These are phyloP conservation scores for Nemophila menziesii DNA, from an alignment of 257 asterid genomes.

Conservation along the genomic window DNA sequence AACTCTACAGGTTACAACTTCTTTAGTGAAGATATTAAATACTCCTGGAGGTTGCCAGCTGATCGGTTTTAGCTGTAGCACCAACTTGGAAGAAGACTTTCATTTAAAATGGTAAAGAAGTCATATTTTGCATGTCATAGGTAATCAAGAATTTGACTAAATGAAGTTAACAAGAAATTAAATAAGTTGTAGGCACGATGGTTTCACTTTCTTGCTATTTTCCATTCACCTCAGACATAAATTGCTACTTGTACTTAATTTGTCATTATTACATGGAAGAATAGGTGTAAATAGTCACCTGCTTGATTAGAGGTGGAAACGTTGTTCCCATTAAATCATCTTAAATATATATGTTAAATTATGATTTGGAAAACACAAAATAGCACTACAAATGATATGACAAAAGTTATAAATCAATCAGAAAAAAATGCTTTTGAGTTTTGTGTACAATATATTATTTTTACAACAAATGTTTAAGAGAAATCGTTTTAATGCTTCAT, in stretches of 20 bases:
- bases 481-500: background rate
- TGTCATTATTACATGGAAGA: background rate
- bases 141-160: constrained; percentile 13
- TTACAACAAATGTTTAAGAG: background rate
- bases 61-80: constrained; percentile 4
- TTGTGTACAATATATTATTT: too few species aligned
- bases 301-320: background rate
- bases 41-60: constrained; percentile 12
- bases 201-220: constrained; percentile 4
- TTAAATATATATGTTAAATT: too few species aligned
- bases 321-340: background rate
- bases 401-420: background rate
- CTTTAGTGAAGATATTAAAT: constrained; percentile 16
- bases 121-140: constrained; percentile 12
- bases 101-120: constrained; percentile 5
- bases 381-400: background rate
- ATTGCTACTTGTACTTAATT: constrained; percentile 3
- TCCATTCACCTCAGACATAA: background rate
- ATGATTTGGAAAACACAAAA: background rate
- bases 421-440: background rate
- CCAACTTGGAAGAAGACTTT: background rate
- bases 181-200: constrained; percentile 10
- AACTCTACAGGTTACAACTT: constrained; percentile 32
- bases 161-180: constrained; percentile 18
- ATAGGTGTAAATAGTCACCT: constrained; percentile 3